Percentiles rank a stretch among this genome's conserved stretches.
phyloP scores from a whole-genome alignment of 108 stramenopile genomes.

The Cyclotella cryptica region DNA sequence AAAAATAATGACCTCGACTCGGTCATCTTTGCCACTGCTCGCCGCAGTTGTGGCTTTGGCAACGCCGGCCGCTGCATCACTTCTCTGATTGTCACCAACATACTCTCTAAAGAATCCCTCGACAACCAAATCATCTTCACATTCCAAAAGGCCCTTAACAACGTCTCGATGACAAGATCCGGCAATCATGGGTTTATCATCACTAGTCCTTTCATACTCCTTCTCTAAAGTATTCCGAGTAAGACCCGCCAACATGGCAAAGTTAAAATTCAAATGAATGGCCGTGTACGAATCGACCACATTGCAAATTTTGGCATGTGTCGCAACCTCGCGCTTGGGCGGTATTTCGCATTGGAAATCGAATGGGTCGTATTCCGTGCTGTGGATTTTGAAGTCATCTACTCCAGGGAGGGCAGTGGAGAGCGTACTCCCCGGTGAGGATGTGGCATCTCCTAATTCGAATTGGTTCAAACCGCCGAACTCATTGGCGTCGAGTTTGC shows the following conservation, averaged over 20 bases:
- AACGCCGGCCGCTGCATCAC: not conserved
- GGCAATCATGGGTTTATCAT: constrained; percentile 33
- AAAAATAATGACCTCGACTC: constrained; percentile 68
- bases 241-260: constrained; percentile 56
- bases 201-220: constrained; percentile 45
- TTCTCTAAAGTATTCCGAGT: constrained; percentile 31
- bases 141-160: constrained; percentile 60
- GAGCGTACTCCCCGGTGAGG: not conserved
- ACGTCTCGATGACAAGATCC: constrained; percentile 67
- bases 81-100: constrained; percentile 12
- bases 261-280: constrained; percentile 72
- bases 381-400: constrained; percentile 38
- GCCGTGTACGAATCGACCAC: constrained; percentile 66
- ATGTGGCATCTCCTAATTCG: not conserved
- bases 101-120: constrained; percentile 61
- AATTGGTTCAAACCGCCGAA: not conserved
- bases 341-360: constrained; percentile 79
- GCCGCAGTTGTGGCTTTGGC: not conserved
- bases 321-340: constrained; percentile 50
- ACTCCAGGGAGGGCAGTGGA: constrained; percentile 31
- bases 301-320: constrained; percentile 53
- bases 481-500: not conserved
- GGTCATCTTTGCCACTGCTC: constrained; percentile 35
- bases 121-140: constrained; percentile 61
- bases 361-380: constrained; percentile 65